Evolutionary conservation across 1,284 basidiomycete genomes (phyloP), one percentile per base, ranked within the genome.

Genomic region (Cryptococcus sp.): DNA sequence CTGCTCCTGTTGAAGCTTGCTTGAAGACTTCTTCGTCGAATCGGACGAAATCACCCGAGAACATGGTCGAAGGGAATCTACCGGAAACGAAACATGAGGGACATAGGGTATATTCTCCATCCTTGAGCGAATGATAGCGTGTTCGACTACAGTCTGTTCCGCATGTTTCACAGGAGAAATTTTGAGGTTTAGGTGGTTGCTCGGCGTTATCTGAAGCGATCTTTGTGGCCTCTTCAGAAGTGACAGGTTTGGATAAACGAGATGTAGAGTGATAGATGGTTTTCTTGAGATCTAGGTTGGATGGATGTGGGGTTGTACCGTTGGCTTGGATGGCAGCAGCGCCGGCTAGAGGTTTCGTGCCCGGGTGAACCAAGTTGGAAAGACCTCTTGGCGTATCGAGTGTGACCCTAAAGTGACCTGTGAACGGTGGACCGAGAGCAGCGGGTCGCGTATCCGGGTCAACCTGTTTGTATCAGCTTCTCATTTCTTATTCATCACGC

Each of bases 331-430:
- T 71, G 10, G 70, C 58, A 15, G 70, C 62, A 10, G 72, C 62
- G 42, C 71, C 68, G n/a, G 58, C 62, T 44, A 52, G 55, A 32
- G 88, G 84, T 33, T 76, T 72, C 30, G 87, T 89, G 5, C 93
- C 95, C 0, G 95, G 92, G 73, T 98, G 95, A 30, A 97, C 82
- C 34, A 75, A 65, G 31, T 95, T 97, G 70, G 93, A 90, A 3
- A 98, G 82, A 14, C 95, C 96, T 52, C 93, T 88, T 13, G 96
- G 96, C 0, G 95, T 95, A 75, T 99, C 96, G 64, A 98, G 86
- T 48, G 96, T 87, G 65, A 98, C 91, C 58, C 95, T 88, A 84
- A 96, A 98, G 76, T 98, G 95, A 36, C 96, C 95, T 0, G 95
- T 98, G 76, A 98, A 98, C 31, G 96, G 96, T 33, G 95, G 96